A percentile compares a stretch with the other conserved stretches of the same genome.
Evolutionary conservation across 176 grass and related monocot genomes (phyloP).

Genomic region (Saccharum spontaneum): DNA sequence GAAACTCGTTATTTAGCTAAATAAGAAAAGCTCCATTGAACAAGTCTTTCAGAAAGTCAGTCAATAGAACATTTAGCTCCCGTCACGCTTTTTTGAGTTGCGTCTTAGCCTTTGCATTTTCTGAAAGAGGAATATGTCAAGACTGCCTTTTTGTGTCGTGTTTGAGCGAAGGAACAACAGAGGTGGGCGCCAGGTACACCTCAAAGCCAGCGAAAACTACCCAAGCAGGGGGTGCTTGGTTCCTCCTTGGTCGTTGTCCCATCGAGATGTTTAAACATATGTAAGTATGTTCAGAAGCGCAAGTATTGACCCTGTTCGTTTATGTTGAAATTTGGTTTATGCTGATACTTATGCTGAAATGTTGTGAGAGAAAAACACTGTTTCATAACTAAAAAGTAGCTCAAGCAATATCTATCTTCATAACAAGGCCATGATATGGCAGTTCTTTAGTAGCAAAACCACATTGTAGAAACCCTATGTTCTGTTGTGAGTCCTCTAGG

Average conservation of each 20-base stretch:
- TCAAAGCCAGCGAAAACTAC: background rate
- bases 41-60: slow-evolving; percentile 1
- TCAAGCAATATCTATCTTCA: background rate
- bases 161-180: background rate
- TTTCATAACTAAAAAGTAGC: too few relatives aligned
- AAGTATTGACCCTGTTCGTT: too few relatives aligned
- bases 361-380: too few relatives aligned
- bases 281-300: background rate
- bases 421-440: background rate
- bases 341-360: too few relatives aligned
- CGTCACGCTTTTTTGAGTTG: background rate
- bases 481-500: background rate
- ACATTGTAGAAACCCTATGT: background rate
- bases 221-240: too few relatives aligned
- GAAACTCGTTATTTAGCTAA: background rate
- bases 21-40: background rate
- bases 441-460: background rate
- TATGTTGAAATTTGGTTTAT: too few relatives aligned
- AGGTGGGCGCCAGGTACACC: background rate
- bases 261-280: too few relatives aligned
- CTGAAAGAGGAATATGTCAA: background rate
- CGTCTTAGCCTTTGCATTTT: background rate
- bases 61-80: background rate
- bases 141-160: background rate
- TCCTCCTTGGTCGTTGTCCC: too few relatives aligned